These are phyloP conservation scores for Mycogone perniciosa DNA, from an alignment of 2,329 filamentous ascomycete genomes.

Conservation along the genomic window DNA sequence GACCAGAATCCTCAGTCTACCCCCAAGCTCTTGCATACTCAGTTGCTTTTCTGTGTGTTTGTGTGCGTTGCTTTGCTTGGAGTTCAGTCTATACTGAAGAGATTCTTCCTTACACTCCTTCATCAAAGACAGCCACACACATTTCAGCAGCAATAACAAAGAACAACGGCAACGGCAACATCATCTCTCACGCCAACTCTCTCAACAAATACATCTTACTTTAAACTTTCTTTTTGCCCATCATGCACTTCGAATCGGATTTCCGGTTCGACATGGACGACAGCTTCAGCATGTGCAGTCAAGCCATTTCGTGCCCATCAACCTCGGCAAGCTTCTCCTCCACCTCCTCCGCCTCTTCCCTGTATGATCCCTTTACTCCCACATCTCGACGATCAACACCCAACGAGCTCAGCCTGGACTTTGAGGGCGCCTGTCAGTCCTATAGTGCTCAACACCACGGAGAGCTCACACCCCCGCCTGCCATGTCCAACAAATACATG, in stretches of 20 bases:
- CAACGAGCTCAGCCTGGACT: conserved; percentile 32
- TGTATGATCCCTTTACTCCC: conserved; percentile 40
- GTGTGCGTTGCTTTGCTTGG: conserved; percentile 9
- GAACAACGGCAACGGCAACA: conserved; percentile 1
- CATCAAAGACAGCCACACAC: conserved; percentile 13
- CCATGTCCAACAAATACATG: conserved; percentile 28
- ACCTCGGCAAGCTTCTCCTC: conserved; percentile 34
- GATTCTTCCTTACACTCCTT: conserved; percentile 12
- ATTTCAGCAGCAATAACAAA: not conserved
- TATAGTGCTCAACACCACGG: conserved; percentile 21
- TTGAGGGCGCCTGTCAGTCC: conserved; percentile 27
- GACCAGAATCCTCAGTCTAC: conserved; percentile 21
- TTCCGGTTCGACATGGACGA: conserved; percentile 36
- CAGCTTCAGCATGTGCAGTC: conserved; percentile 32
- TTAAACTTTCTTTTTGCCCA: conserved; percentile 2
- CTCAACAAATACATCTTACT: not conserved
- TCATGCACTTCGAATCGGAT: conserved; percentile 34
- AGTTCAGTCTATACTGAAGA: conserved; percentile 11
- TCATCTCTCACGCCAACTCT: not conserved
- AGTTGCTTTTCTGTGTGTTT: conserved; percentile 11
- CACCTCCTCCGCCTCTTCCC: conserved; percentile 32
- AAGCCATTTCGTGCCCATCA: conserved; percentile 31
- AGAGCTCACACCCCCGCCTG: conserved; percentile 32
- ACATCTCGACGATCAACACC: conserved; percentile 39
- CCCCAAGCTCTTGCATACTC: conserved; percentile 10